Evolutionary conservation across 2,329 filamentous ascomycete genomes (phyloP).

Genomic region (Sporothrix sp.): DNA sequence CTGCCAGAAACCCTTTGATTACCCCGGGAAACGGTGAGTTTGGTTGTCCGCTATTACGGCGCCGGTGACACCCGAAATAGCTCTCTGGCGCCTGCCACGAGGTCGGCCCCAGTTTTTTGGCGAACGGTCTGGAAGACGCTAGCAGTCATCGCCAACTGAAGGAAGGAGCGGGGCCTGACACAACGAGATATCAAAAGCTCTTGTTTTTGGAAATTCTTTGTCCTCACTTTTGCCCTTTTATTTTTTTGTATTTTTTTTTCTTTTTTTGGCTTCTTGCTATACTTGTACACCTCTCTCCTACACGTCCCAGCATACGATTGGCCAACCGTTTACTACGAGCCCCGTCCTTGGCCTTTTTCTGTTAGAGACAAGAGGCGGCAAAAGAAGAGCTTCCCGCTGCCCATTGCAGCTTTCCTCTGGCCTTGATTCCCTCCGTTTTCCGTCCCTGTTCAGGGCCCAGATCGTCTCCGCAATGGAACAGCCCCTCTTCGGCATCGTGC

Average conservation of each 20-base stretch:
- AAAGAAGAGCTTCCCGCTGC: too few relatives aligned
- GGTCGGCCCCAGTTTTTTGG: not conserved
- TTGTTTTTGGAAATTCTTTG: too few relatives aligned
- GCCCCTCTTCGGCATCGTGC: conserved; percentile 49
- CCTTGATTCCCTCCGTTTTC: not conserved
- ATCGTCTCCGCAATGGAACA: conserved; percentile 29
- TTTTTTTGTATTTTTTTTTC: not conserved
- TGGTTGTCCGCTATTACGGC: not conserved
- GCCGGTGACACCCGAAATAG: not conserved
- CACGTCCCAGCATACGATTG: too few relatives aligned
- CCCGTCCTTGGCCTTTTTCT: too few relatives aligned
- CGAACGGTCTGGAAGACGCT: conserved; percentile 14
- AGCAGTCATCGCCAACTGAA: conserved; percentile 4
- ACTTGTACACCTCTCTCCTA: too few relatives aligned
- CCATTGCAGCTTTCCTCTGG: not conserved
- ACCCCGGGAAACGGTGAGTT: not conserved
- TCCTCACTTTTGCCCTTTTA: not conserved
- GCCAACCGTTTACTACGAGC: too few relatives aligned
- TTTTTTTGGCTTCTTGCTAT: not conserved
- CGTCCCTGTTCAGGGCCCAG: too few relatives aligned
- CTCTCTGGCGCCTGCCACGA: not conserved
- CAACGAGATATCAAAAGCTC: too few relatives aligned
- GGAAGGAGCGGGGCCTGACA: not conserved
- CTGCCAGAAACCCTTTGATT: too few relatives aligned
- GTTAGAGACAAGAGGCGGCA: too few relatives aligned